phyloP scores from a whole-genome alignment of 352 stramenopile genomes.

The Blastocystis sp. region DNA sequence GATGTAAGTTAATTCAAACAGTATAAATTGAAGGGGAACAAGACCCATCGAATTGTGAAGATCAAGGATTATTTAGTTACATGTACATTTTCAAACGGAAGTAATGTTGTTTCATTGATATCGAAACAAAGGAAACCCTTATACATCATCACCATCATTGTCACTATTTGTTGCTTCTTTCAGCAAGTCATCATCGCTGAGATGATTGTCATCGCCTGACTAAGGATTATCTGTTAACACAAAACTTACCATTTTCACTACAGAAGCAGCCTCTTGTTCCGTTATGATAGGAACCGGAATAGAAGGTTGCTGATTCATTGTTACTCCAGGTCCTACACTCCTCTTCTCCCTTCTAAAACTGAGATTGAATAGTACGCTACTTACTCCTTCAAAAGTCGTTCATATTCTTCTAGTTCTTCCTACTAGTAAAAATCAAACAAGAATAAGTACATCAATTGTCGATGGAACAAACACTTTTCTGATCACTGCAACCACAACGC shows the following conservation, averaged over 20 bases:
- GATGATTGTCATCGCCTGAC: not conserved
- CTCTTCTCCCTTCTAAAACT: not conserved
- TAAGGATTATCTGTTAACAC: not conserved
- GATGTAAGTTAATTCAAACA: not conserved
- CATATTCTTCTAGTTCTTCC: conserved; percentile 49
- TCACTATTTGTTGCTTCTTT: conserved; percentile 15
- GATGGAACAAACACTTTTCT: not conserved
- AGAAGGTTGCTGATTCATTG: not conserved
- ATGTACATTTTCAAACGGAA: conserved; percentile 36
- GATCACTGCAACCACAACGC: not conserved
- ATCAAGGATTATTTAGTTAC: conserved; percentile 38
- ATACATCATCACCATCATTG: not conserved
- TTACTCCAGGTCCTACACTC: not conserved
- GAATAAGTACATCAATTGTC: conserved; percentile 30
- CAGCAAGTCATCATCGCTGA: conserved; percentile 31
- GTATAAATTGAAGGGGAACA: not conserved
- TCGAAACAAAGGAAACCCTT: not conserved
- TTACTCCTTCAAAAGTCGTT: conserved; percentile 45
- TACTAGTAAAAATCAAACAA: not conserved
- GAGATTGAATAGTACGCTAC: not conserved
- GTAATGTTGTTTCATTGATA: conserved; percentile 10
- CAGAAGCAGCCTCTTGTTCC: not conserved
- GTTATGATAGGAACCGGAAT: conserved; percentile 7
- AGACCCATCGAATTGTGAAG: not conserved
- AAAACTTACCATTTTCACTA: not conserved